A percentile compares a stretch with the other conserved stretches of the same genome.
Conservation (phyloP, 495 filamentous ascomycete species). For the Endocarpon pusillum region DNA sequence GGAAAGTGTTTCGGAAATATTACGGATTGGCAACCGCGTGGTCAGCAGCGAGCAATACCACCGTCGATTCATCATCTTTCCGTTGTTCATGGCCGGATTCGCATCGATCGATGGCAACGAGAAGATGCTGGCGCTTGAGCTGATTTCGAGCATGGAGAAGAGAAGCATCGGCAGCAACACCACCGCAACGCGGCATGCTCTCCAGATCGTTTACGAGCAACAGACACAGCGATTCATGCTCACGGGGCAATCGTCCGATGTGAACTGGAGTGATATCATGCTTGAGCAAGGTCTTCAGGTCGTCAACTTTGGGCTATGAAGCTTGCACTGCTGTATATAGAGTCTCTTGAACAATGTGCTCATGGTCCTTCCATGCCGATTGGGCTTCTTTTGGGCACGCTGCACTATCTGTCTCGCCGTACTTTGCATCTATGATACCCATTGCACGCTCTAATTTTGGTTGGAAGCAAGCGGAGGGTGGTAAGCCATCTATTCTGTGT, state of each 20-base stretch:
- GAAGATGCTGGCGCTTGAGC: slow-evolving; percentile 31
- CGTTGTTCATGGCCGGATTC: slow-evolving; percentile 38
- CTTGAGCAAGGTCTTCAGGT: slow-evolving; percentile 22
- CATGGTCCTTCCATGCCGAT: no score
- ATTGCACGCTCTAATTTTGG: no score
- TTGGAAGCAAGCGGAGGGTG: no score
- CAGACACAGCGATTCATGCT: slow-evolving; percentile 23
- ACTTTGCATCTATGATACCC: no score
- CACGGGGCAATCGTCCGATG: slow-evolving; percentile 20
- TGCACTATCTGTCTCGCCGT: no score
- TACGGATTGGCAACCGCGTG: slow-evolving; percentile 24
- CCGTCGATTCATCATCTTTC: slow-evolving; percentile 34
- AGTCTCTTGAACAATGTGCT: no score
- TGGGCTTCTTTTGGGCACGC: no score
- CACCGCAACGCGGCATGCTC: slow-evolving; percentile 26
- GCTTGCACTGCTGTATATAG: no score
- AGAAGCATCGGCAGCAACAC: slow-evolving; percentile 34
- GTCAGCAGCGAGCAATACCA: slow-evolving; percentile 17
- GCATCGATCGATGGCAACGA: slow-evolving; percentile 22
- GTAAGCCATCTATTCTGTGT: no score
- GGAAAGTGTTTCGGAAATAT: slow-evolving; percentile 25
- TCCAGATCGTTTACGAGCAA: slow-evolving; percentile 32
- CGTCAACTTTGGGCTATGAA: slow-evolving; percentile 27
- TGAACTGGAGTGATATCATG: slow-evolving; percentile 32
- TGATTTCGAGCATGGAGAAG: slow-evolving; percentile 32